Percentiles rank a stretch among this genome's conserved stretches.
Conservation (phyloP, 345 rosid species). For the Eucalyptus fibrosa region DNA sequence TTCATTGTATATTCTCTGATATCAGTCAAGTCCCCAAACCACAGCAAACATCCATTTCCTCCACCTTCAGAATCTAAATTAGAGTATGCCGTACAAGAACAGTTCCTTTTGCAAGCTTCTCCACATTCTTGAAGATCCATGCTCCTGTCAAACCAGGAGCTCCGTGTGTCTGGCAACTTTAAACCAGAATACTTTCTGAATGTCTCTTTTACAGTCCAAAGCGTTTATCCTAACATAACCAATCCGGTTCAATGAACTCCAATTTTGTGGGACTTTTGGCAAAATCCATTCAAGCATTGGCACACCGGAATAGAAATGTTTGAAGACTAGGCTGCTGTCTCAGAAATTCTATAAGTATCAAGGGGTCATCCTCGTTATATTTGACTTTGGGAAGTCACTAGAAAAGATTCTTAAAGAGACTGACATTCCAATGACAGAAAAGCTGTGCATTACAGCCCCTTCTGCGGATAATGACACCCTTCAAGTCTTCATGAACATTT, state of each 20-base stretch:
- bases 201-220: slow-evolving; percentile 18
- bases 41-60: slow-evolving; percentile 28
- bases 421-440: neutral
- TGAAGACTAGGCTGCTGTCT: neutral
- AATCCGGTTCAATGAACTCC: slow-evolving; percentile 12
- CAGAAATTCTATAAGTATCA: neutral
- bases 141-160: slow-evolving; percentile 1
- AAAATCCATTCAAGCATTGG: slow-evolving; percentile 20
- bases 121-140: slow-evolving; percentile 13
- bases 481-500: too few relatives aligned
- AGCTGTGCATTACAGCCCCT: neutral
- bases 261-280: slow-evolving; percentile 8
- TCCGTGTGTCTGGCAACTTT: slow-evolving; percentile 25
- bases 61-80: slow-evolving; percentile 17
- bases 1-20: slow-evolving; percentile 1
- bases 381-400: neutral
- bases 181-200: slow-evolving; percentile 5
- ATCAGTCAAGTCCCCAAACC: slow-evolving; percentile 24
- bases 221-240: slow-evolving; percentile 22
- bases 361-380: neutral
- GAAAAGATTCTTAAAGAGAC: neutral
- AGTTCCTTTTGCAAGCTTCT: slow-evolving; percentile 12
- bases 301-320: slow-evolving; percentile 1
- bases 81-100: slow-evolving; percentile 37
- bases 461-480: neutral